phyloP scores from a whole-genome alignment of 1,284 basidiomycete genomes.

The Xerocomus nothofagi region DNA sequence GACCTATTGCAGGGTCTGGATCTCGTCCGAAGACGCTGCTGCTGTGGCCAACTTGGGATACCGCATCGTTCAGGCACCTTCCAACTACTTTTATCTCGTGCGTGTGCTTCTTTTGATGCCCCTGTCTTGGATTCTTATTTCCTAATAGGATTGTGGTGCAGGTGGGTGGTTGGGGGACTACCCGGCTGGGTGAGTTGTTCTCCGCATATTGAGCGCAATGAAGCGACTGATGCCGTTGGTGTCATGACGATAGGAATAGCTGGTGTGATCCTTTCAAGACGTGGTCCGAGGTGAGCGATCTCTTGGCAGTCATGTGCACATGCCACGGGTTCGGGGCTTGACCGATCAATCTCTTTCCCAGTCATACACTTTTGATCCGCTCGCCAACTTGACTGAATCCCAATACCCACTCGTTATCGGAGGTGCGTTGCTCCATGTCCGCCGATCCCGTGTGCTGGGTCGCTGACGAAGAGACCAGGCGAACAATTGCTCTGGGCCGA shows the following conservation, averaged over 20 bases:
- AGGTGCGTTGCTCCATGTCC: conserved; percentile 30
- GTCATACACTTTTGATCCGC: conserved; percentile 58
- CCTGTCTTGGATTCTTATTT: conserved; percentile 6
- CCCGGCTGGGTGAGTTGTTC: conserved; percentile 39
- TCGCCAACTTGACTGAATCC: conserved; percentile 39
- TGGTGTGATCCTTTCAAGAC: conserved; percentile 61
- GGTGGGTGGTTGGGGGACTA: conserved; percentile 76
- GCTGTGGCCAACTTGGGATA: conserved; percentile 61
- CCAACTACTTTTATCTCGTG: conserved; percentile 77
- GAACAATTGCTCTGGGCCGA: conserved; percentile 58
- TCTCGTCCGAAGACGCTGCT: conserved; percentile 58
- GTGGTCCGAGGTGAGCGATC: conserved; percentile 45
- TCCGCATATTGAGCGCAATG: not conserved
- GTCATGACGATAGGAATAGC: conserved; percentile 35
- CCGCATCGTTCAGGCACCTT: conserved; percentile 65
- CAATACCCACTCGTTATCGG: conserved; percentile 48
- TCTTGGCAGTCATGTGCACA: not conserved
- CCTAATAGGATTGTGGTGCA: conserved; percentile 70
- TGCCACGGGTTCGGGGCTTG: not conserved
- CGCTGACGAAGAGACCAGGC: conserved; percentile 18
- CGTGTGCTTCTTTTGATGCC: conserved; percentile 27
- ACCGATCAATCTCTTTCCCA: conserved; percentile 21
- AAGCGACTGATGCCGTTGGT: conserved; percentile 10
- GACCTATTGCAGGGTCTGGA: conserved; percentile 59
- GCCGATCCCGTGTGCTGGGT: not conserved